Conservation (phyloP, 768 basidiomycete species). For the Hygrocybe coccinea region DNA sequence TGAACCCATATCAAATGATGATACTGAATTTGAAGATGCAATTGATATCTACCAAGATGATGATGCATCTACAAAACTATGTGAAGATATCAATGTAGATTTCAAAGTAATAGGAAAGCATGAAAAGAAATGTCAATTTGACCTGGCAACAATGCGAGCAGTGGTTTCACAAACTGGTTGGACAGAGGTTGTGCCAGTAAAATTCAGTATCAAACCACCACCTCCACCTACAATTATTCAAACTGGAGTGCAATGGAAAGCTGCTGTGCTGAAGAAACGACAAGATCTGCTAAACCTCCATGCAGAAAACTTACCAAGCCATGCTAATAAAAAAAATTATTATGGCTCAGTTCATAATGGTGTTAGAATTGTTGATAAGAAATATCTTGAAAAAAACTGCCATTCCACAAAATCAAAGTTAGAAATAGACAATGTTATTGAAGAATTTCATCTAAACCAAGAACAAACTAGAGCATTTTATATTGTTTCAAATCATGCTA, state of each 20-base stretch:
- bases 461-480: constrained; percentile 31
- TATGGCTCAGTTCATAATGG: too few species aligned
- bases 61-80: background rate
- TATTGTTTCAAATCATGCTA: constrained; percentile 28
- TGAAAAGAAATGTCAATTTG: background rate
- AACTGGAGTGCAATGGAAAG: constrained; percentile 10
- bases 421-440: constrained; percentile 21
- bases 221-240: too few species aligned
- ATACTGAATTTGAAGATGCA: too few species aligned
- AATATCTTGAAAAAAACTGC: constrained; percentile 8
- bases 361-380: constrained; percentile 23
- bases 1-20: too few species aligned
- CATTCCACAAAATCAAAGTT: constrained; percentile 2
- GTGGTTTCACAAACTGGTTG: background rate
- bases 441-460: too few species aligned
- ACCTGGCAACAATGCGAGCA: too few species aligned
- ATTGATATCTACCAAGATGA: too few species aligned
- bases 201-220: too few species aligned
- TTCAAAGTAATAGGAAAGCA: background rate
- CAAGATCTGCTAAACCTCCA: constrained; percentile 6
- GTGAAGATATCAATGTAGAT: background rate
- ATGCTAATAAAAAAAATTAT: background rate
- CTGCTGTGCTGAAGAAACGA: constrained; percentile 5
- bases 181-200: background rate
- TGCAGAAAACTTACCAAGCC: background rate